Evolutionary conservation across 306 rosid genomes (phyloP).

Genomic region (Vicia villosa): DNA sequence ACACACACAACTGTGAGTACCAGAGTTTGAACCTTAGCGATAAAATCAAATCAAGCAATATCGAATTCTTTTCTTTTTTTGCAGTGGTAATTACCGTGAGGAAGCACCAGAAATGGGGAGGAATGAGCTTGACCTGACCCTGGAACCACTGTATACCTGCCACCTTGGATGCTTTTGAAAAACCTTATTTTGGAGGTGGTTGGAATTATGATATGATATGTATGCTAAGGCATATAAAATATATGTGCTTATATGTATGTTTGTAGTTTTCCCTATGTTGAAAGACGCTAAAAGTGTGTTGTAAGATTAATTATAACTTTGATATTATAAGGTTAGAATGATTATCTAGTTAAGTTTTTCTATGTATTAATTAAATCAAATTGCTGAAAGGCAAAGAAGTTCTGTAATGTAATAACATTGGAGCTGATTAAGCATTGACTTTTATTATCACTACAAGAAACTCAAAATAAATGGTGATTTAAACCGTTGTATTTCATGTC

Average conservation of each 20-base stretch:
- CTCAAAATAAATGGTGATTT: background rate
- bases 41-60: too few relatives aligned
- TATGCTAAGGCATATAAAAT: background rate
- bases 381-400: slow-evolving; percentile 22
- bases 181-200: background rate
- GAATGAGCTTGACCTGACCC: slow-evolving; percentile 73
- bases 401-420: slow-evolving; percentile 20
- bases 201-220: slow-evolving; percentile 2
- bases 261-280: slow-evolving; percentile 16
- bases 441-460: background rate
- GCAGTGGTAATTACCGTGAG: slow-evolving; percentile 60
- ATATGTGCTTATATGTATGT: slow-evolving; percentile 41
- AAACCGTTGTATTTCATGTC: background rate
- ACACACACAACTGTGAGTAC: too few relatives aligned
- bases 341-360: slow-evolving; percentile 12
- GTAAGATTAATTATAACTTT: slow-evolving; percentile 20
- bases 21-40: too few relatives aligned
- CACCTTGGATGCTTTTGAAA: slow-evolving; percentile 66
- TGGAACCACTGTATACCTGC: slow-evolving; percentile 66
- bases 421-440: slow-evolving; percentile 15
- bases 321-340: slow-evolving; percentile 2
- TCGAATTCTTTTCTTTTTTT: background rate
- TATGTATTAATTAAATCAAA: slow-evolving; percentile 20
- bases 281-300: slow-evolving; percentile 31
- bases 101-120: slow-evolving; percentile 54